phyloP scores from a whole-genome alignment of 495 filamentous ascomycete species.

The Neurospora sp. region DNA sequence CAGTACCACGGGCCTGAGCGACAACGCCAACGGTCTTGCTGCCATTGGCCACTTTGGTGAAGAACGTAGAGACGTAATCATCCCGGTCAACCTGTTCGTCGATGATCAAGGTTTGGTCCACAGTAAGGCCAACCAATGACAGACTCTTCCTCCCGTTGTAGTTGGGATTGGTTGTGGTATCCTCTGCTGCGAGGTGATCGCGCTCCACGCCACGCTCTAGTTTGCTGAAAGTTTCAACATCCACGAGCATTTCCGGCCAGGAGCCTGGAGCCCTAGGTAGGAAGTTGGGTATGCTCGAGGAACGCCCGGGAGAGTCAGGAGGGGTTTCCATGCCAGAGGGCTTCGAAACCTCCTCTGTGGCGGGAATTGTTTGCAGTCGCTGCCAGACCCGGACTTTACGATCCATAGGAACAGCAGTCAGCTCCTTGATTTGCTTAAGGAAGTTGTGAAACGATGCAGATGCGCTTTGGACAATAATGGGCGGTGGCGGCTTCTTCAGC shows the following conservation, averaged over 20 bases:
- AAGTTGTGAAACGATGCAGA: slow-evolving; percentile 60
- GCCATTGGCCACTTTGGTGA: neutral
- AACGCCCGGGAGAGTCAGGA: slow-evolving; percentile 18
- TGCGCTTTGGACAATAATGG: slow-evolving; percentile 58
- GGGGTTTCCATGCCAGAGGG: slow-evolving; percentile 22
- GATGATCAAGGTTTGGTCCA: slow-evolving; percentile 61
- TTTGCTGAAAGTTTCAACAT: slow-evolving; percentile 57
- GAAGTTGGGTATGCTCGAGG: slow-evolving; percentile 16
- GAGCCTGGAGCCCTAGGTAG: slow-evolving; percentile 31
- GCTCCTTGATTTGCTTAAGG: slow-evolving; percentile 58
- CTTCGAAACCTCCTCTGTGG: slow-evolving; percentile 14
- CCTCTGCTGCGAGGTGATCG: slow-evolving; percentile 56
- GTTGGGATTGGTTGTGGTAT: slow-evolving; percentile 64
- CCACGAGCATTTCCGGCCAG: slow-evolving; percentile 60
- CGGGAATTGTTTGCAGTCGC: slow-evolving; percentile 41
- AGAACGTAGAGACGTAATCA: slow-evolving; percentile 51
- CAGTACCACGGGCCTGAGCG: slow-evolving; percentile 18
- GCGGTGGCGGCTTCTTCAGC: slow-evolving; percentile 42
- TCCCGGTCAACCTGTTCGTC: slow-evolving; percentile 63
- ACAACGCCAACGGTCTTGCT: slow-evolving; percentile 25
- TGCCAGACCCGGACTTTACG: slow-evolving; percentile 76
- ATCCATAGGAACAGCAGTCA: slow-evolving; percentile 50
- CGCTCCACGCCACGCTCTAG: slow-evolving; percentile 59
- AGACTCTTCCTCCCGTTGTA: slow-evolving; percentile 66
- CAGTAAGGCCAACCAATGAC: slow-evolving; percentile 51